Conservation (phyloP, 441 rosid genomes). For the Euphorbia celastroides region DNA sequence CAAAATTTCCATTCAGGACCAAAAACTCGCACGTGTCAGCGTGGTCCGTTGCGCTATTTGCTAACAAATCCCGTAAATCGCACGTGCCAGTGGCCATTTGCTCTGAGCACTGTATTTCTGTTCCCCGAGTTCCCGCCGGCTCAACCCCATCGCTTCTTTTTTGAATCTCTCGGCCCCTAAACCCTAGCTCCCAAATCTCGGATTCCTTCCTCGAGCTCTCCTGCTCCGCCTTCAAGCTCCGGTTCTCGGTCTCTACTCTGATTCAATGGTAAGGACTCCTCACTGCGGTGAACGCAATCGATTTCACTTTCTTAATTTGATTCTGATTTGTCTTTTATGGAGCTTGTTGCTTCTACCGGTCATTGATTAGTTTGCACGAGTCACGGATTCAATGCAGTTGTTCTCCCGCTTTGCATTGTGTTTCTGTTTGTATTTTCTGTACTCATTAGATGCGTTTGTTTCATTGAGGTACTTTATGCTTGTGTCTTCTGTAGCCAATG, state of each 20-base stretch:
- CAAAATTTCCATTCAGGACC: too few relatives aligned
- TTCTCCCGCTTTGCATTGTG: too few relatives aligned
- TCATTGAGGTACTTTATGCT: not conserved
- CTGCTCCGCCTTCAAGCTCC: not conserved
- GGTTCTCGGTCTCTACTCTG: not conserved
- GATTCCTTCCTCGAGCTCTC: not conserved
- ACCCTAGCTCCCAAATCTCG: constrained; percentile 1
- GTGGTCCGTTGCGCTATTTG: too few relatives aligned
- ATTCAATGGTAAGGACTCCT: not conserved
- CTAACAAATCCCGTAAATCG: too few relatives aligned
- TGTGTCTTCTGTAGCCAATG: not conserved
- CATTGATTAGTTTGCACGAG: not conserved
- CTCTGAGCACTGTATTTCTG: constrained; percentile 3
- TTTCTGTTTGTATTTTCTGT: not conserved
- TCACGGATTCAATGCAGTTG: not conserved
- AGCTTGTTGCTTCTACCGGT: not conserved
- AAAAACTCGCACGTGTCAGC: too few relatives aligned
- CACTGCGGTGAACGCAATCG: not conserved
- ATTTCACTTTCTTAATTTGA: not conserved
- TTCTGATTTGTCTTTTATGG: too few relatives aligned
- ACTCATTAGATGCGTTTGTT: not conserved
- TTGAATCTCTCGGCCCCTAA: not conserved
- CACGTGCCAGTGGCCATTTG: too few relatives aligned
- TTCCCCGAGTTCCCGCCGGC: constrained; percentile 8
- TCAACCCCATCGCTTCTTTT: not conserved